Percentiles rank a stretch among this genome's conserved stretches.
These are phyloP conservation scores for Apophysomyces variabilis DNA, from an alignment of 371 early-diverging fungal genomes.

Conservation along the genomic window DNA sequence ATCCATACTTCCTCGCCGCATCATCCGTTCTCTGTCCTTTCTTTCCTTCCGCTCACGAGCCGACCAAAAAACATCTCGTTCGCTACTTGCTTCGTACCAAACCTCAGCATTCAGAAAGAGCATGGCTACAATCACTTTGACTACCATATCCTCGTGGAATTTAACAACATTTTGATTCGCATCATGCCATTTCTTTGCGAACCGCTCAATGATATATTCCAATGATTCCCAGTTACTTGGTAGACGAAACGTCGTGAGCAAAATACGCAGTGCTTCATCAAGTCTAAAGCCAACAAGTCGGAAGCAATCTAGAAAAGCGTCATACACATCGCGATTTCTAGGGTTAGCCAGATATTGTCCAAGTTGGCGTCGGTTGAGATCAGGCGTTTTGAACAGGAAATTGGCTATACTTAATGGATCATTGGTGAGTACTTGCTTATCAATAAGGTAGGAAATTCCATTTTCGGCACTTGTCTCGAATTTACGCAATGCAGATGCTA, in stretches of 20 bases:
- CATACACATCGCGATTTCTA: constrained; percentile 66
- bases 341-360: constrained; percentile 61
- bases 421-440: constrained; percentile 69
- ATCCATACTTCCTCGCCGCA: constrained; percentile 39
- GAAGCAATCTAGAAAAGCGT: constrained; percentile 79
- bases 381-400: constrained; percentile 82
- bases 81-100: constrained; percentile 71
- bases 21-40: constrained; percentile 34
- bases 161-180: constrained; percentile 62
- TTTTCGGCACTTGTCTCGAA: constrained; percentile 75
- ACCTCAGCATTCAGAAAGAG: constrained; percentile 87
- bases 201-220: constrained; percentile 80
- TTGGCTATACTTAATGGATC: constrained; percentile 79
- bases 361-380: constrained; percentile 76
- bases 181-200: constrained; percentile 80
- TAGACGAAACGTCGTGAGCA: constrained; percentile 75
- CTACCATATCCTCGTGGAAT: constrained; percentile 65
- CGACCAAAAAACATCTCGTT: constrained; percentile 54
- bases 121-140: constrained; percentile 83
- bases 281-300: constrained; percentile 70
- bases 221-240: constrained; percentile 76
- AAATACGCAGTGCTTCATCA: constrained; percentile 82
- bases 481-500: constrained; percentile 64
- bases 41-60: constrained; percentile 49
- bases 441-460: constrained; percentile 73